phyloP scores from a whole-genome alignment of 345 rosid genomes.

The Eucalyptus cloeziana region DNA sequence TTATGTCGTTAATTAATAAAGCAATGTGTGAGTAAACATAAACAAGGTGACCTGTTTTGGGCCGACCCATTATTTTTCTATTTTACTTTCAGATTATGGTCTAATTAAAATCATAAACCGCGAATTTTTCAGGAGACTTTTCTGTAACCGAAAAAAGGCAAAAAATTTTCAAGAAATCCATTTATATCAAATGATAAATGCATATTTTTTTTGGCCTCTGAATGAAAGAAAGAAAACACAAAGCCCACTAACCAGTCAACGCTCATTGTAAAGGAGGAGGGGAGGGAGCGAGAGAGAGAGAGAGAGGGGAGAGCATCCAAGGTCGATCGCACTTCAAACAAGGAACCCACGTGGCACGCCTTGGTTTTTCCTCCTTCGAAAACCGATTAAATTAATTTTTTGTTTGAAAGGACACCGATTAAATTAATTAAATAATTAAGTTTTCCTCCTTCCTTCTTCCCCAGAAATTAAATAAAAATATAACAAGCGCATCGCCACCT shows the following conservation, averaged over 20 bases:
- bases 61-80: neutral
- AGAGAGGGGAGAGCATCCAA: neutral
- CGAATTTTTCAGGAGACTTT: neutral
- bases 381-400: neutral
- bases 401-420: no score
- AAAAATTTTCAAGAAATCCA: neutral
- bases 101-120: no score
- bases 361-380: neutral
- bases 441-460: neutral
- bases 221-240: neutral
- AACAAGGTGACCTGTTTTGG: accelerated
- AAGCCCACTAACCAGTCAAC: neutral
- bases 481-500: neutral
- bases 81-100: neutral
- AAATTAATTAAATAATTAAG: no score
- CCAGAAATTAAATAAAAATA: neutral
- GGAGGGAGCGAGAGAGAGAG: no score
- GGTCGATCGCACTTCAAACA: neutral
- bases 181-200: neutral
- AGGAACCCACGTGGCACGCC: neutral
- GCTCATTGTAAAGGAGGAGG: no score
- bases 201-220: accelerated
- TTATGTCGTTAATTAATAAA: no score
- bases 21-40: accelerated
- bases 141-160: neutral